Base-by-base conservation (phyloP, 2,329 filamentous ascomycete genomes). In the Pseudogymnoascus sp. region DNA sequence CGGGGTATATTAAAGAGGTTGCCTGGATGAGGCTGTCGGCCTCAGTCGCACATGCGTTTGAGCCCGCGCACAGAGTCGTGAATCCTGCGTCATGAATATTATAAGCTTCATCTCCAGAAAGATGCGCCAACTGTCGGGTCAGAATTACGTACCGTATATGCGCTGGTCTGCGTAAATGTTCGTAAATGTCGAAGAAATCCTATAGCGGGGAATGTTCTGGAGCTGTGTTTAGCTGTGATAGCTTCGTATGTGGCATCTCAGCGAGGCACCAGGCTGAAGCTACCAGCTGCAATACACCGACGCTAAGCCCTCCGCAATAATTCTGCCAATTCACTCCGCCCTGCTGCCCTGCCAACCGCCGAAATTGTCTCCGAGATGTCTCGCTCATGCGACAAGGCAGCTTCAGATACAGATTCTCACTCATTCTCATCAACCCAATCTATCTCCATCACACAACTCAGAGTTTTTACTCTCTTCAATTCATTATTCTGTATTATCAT, bases 401-500 rank as follows among this genome's bases (percentile, higher is more conserved):
- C 40, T 43, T 43, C 40, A 43, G 40, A 43, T 21, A 21, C 16
- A 43, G 40, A 21, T 43, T 21, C 40, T 43, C 40, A 43, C 18
- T 43, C 40, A 43, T 43, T 21, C 40, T 6, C 40, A 43, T 43
- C 40, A 43, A 43, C 40, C 18, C 16, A 43, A 43, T 43, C 40
- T 21, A 43, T 43, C 40, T 18, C 40, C 40, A 43, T 43, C 16
- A 43, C 40, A 43, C 16, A 43, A 21, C 40, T 12, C 40, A 21
- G 40, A 21, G 40, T 43, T 12, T 61, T 62, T 45, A 43, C 63
- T 64, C 67, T 64, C 63, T 71, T 71, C 68, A 67, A 62, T 70
- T 72, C 69, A 59, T 64, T 63, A 61, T 64, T 64, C 69, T 73
- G 71, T 73, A 71, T 72, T 58, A 43, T 43, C 40, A 43, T 21